Evolutionary conservation across 1,139 yeast species (phyloP).

Genomic region (Hyphopichia burtonii): DNA sequence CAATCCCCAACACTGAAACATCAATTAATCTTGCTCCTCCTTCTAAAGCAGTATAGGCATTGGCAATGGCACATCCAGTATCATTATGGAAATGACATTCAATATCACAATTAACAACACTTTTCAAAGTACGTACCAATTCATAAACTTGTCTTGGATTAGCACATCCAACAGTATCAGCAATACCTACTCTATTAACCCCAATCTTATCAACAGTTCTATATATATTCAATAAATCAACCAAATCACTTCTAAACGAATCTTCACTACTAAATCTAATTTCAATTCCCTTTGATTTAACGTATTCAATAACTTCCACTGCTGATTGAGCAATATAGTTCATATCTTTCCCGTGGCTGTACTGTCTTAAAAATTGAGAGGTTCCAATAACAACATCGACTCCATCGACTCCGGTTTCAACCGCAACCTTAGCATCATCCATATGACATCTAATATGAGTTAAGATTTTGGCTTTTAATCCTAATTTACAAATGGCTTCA

Average conservation of each 20-base stretch:
- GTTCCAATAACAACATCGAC: slow-evolving; percentile 99
- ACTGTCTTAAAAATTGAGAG: slow-evolving; percentile 90
- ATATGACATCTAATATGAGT: slow-evolving; percentile 95
- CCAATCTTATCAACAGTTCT: slow-evolving; percentile 97
- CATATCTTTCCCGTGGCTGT: slow-evolving; percentile 98
- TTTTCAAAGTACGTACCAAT: slow-evolving; percentile 87
- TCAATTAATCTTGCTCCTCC: slow-evolving; percentile 97
- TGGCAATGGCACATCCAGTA: slow-evolving; percentile 98
- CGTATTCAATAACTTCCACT: slow-evolving; percentile 94
- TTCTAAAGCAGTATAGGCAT: slow-evolving; percentile 96
- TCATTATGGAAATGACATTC: slow-evolving; percentile 99
- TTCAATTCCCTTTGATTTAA: slow-evolving; percentile 95
- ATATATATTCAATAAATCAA: slow-evolving; percentile 90
- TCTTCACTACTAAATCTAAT: slow-evolving; percentile 97
- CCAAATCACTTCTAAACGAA: slow-evolving; percentile 95
- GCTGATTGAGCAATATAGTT: slow-evolving; percentile 96
- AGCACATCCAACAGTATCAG: slow-evolving; percentile 98
- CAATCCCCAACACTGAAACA: slow-evolving; percentile 94
- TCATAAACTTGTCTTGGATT: slow-evolving; percentile 99
- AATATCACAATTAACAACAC: slow-evolving; percentile 94
- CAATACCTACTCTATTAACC: slow-evolving; percentile 98
- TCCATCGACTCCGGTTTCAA: slow-evolving; percentile 98
- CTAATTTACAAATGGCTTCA: slow-evolving; percentile 97
- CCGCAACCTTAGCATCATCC: slow-evolving; percentile 98
- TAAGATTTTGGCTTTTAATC: slow-evolving; percentile 90